phyloP scores from a whole-genome alignment of 192 early-diverging fungal species.

The Coemansia pectinata region DNA sequence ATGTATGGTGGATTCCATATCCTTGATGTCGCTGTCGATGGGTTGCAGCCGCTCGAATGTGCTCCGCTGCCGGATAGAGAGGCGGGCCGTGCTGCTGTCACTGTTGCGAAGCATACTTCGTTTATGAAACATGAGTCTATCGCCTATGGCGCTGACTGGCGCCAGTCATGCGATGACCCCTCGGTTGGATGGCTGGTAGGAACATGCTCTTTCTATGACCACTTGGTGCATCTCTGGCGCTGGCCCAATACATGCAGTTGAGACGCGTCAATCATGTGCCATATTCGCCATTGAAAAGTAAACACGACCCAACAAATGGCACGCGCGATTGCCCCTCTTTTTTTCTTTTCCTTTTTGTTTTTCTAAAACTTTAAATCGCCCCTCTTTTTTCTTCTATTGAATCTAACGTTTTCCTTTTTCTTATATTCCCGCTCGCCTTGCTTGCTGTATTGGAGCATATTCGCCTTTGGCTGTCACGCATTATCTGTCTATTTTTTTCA shows the following conservation, averaged over 20 bases:
- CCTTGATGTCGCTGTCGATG: conserved; percentile 56
- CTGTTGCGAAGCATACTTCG: conserved; percentile 15
- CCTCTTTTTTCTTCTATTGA: background rate
- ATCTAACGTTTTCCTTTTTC: conserved; percentile 2
- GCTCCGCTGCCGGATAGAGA: conserved; percentile 10
- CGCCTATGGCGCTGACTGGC: conserved; percentile 80
- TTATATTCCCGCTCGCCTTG: background rate
- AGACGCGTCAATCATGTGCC: conserved; percentile 4
- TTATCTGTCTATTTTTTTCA: background rate
- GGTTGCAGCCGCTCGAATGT: background rate
- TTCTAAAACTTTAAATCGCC: conserved; percentile 6
- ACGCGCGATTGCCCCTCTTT: background rate
- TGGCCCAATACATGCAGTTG: background rate
- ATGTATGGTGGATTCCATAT: conserved; percentile 95
- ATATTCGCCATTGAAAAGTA: background rate
- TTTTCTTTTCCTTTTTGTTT: background rate
- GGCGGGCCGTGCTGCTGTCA: conserved; percentile 15
- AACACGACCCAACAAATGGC: background rate
- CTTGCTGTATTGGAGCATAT: background rate
- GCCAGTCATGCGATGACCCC: conserved; percentile 36
- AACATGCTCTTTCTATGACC: conserved; percentile 84
- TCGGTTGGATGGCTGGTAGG: conserved; percentile 53
- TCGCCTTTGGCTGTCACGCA: background rate
- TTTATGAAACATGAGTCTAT: conserved; percentile 77
- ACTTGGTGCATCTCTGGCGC: conserved; percentile 70